Conservation (phyloP, 768 basidiomycete species). For the Termitomyces sp. region DNA sequence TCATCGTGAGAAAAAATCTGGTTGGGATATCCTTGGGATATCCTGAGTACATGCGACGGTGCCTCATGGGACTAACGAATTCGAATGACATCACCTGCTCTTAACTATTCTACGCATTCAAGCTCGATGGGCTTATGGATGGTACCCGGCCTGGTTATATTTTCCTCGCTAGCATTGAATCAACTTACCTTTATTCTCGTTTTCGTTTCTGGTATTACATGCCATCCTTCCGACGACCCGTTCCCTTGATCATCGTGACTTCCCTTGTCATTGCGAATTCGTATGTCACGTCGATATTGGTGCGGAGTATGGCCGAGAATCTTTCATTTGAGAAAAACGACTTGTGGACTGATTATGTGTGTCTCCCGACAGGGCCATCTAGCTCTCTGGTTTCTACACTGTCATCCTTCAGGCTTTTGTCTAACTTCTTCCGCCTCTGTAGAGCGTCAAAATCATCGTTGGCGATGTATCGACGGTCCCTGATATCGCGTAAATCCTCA, state of each 20-base stretch:
- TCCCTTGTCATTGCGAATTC: slow-evolving; percentile 13
- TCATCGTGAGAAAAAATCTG: background rate
- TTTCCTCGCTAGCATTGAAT: background rate
- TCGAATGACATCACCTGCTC: background rate
- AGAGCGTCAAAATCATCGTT: background rate
- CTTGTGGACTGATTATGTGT: background rate
- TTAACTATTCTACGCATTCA: background rate
- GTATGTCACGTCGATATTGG: background rate
- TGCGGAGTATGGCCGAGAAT: background rate
- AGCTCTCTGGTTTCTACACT: too few relatives aligned
- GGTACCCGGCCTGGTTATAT: slow-evolving; percentile 64
- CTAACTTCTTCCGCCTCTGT: background rate
- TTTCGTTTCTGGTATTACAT: slow-evolving; percentile 4
- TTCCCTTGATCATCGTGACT: slow-evolving; percentile 14
- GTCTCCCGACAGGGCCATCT: background rate
- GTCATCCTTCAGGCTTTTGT: background rate
- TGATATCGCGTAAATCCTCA: background rate
- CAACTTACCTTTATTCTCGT: background rate
- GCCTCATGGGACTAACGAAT: background rate
- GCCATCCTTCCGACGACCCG: slow-evolving; percentile 19
- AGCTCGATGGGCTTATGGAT: background rate
- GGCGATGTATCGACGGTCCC: background rate
- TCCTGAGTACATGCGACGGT: background rate
- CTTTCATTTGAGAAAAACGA: background rate
- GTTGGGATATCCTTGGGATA: too few relatives aligned